phyloP scores from a whole-genome alignment of 345 rosid species.

The Eucalyptus marginata region DNA sequence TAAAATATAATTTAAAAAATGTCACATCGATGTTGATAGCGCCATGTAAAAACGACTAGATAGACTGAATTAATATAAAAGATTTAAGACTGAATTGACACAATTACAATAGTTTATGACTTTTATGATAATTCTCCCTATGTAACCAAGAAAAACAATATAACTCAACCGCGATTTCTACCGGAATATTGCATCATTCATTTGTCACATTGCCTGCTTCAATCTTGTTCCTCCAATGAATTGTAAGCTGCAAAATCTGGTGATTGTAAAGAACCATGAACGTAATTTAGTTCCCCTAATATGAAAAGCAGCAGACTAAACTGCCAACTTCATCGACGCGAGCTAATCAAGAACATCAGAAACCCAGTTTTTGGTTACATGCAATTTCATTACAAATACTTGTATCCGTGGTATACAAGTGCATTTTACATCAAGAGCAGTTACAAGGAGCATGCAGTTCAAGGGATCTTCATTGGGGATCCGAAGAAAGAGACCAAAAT shows the following conservation, averaged over 20 bases:
- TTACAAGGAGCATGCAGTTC: background rate
- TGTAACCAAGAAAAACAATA: background rate
- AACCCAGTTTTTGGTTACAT: background rate
- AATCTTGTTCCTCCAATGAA: background rate
- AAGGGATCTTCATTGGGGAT: background rate
- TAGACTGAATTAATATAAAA: rapidly evolving
- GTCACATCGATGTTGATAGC: rapidly evolving
- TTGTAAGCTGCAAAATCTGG: background rate
- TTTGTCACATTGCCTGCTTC: background rate
- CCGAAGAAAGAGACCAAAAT: background rate
- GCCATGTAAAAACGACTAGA: rapidly evolving
- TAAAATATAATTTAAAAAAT: too few species aligned
- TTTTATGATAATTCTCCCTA: too few species aligned
- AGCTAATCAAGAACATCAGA: background rate
- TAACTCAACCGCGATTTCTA: background rate
- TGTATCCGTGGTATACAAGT: background rate
- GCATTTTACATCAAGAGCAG: background rate
- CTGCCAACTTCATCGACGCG: background rate
- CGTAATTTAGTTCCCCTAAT: background rate
- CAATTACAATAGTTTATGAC: rapidly evolving
- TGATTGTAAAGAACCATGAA: background rate
- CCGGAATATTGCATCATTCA: background rate
- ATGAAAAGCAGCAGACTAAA: background rate
- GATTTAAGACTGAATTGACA: rapidly evolving
- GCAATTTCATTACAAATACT: background rate